phyloP scores from a whole-genome alignment of 352 stramenopile genomes.

The Globisporangium camurandrum region DNA sequence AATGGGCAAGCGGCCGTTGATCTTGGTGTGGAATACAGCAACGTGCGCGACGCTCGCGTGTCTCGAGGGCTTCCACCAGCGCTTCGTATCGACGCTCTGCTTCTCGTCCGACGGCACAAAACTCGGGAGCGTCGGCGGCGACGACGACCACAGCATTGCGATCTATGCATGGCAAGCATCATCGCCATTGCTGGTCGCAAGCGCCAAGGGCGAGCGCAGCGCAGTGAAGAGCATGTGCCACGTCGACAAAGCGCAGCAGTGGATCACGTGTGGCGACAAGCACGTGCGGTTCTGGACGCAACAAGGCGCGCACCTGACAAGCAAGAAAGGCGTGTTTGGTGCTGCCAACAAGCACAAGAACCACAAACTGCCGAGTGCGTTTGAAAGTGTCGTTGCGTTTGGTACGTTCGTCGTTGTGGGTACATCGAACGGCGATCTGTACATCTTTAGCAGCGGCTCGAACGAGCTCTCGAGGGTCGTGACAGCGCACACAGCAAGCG shows the following conservation, averaged over 20 bases:
- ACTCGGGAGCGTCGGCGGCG: constrained; percentile 60
- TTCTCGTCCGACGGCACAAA: constrained; percentile 70
- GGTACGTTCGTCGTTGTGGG: constrained; percentile 34
- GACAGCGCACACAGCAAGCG: constrained; percentile 33
- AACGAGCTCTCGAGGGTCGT: constrained; percentile 45
- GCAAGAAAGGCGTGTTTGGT: constrained; percentile 67
- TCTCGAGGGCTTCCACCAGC: constrained; percentile 75
- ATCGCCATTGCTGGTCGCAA: constrained; percentile 33
- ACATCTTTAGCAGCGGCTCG: constrained; percentile 51
- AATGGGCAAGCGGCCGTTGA: constrained; percentile 74
- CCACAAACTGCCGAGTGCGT: constrained; percentile 33
- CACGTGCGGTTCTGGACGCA: constrained; percentile 73
- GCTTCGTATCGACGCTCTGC: constrained; percentile 52
- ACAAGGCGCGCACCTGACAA: constrained; percentile 58
- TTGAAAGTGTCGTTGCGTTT: constrained; percentile 50
- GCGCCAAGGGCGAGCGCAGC: constrained; percentile 58
- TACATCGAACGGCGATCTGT: constrained; percentile 65
- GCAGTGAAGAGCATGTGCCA: constrained; percentile 46
- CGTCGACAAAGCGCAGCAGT: constrained; percentile 33
- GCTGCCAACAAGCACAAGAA: constrained; percentile 44
- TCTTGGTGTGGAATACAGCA: constrained; percentile 70
- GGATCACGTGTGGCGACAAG: constrained; percentile 67
- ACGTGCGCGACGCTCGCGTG: constrained; percentile 26
- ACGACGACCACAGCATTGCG: constrained; percentile 80
- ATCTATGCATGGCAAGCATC: constrained; percentile 80